Percentiles rank a stretch among this genome's conserved stretches.
phyloP scores from a whole-genome alignment of 2,329 filamentous ascomycete species.

The Xylaria digitata region DNA sequence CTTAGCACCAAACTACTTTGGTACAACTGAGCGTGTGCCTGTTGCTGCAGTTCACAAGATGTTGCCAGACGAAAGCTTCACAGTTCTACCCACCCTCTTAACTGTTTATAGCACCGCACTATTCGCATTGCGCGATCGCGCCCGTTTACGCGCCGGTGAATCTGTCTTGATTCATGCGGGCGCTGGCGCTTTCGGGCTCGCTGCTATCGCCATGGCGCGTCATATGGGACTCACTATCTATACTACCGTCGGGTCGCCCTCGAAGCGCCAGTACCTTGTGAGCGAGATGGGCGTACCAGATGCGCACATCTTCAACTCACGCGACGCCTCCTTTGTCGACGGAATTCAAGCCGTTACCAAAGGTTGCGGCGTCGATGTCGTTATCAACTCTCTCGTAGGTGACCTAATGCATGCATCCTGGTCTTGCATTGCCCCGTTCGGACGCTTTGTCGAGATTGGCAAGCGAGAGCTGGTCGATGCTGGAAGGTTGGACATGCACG shows the following conservation, averaged over 20 bases:
- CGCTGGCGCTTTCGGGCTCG: slow-evolving; percentile 51
- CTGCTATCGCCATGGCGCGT: slow-evolving; percentile 44
- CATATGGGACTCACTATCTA: slow-evolving; percentile 8
- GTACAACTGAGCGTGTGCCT: slow-evolving; percentile 15
- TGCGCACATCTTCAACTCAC: slow-evolving; percentile 12
- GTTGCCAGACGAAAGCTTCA: slow-evolving; percentile 9
- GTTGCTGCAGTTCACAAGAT: slow-evolving; percentile 10
- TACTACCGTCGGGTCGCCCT: slow-evolving; percentile 10
- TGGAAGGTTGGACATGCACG: slow-evolving; percentile 53
- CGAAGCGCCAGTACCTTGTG: slow-evolving; percentile 10
- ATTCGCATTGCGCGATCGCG: slow-evolving; percentile 12
- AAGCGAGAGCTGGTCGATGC: slow-evolving; percentile 53
- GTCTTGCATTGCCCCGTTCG: slow-evolving; percentile 53
- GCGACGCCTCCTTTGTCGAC: slow-evolving; percentile 1
- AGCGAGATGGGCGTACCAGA: slow-evolving; percentile 9
- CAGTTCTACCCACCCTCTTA: background rate
- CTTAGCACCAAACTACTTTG: slow-evolving; percentile 6
- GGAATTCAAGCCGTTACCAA: background rate
- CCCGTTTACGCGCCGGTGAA: slow-evolving; percentile 7
- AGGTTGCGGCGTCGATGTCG: slow-evolving; percentile 46
- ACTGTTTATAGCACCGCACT: slow-evolving; percentile 17
- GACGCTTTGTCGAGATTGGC: slow-evolving; percentile 57
- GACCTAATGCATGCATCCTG: slow-evolving; percentile 51
- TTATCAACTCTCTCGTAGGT: slow-evolving; percentile 58
- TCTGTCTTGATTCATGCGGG: slow-evolving; percentile 37